Base-by-base conservation (phyloP, 441 rosid genomes). In the Adansonia rubrostipa region DNA sequence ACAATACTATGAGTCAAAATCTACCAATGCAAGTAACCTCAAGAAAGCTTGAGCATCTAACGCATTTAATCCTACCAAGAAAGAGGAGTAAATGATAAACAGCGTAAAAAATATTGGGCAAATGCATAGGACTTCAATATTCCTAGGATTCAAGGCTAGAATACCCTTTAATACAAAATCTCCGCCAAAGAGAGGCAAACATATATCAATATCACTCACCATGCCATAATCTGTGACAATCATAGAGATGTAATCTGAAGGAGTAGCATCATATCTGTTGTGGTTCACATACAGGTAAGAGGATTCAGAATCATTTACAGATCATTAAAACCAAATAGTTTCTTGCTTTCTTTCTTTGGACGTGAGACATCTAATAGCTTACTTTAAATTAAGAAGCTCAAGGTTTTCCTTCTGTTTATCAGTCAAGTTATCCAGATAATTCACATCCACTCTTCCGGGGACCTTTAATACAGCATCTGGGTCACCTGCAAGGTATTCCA, bases 221-320 rank as follows among this genome's bases (percentile, higher is more conserved):
- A 87, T 88, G 81, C 95, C 93, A 74, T 89, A 89, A 83, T 91
- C 95, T 3, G 93, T 88, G 53, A 91, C 80, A 62, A 91, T 86
- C 91, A 88, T 85, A 10, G 93, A 87, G 82, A 91, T 80, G 75
- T 91, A 91, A 56, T 88, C 93, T 66, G 93, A 84, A 10, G 95
- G 95, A 69, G 95, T 91, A 62, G 87, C 87, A 84, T 91, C 95
- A 40, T 91, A 89, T 87, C 95, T 91, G 87, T 78, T 14, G 71
- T 44, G 3, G 15, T 64, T 50, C 20, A 61, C 17, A 53, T 11
- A 15, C 50, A 74, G 44, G 54, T 56, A 77, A 53, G 15, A 54
- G n/a, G 67, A 2, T 58, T 79, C n/a, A 74, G 77, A 72, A 73
- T 75, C 36, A 79, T 47, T 66, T 76, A 77, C 19, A 17, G 56